Evolutionary conservation across 768 basidiomycete genomes (phyloP).

Genomic region (Termitomyces sp.): DNA sequence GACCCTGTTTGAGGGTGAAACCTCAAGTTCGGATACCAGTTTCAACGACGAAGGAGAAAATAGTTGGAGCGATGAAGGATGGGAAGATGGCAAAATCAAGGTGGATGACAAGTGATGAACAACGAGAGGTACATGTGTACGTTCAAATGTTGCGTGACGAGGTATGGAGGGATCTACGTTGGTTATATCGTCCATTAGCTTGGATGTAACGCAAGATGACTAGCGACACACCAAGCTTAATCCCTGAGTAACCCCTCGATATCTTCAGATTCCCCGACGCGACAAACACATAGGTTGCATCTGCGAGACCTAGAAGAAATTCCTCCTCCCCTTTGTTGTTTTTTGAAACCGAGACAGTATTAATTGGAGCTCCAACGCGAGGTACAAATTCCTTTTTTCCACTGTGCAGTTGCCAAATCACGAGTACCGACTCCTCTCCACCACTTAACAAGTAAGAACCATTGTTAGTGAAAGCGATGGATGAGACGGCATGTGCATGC

Average conservation of each 20-base stretch:
- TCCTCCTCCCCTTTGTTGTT: slow-evolving; percentile 65
- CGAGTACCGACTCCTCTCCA: slow-evolving; percentile 94
- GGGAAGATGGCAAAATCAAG: slow-evolving; percentile 86
- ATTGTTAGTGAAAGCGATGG: slow-evolving; percentile 81
- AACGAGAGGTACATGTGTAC: slow-evolving; percentile 57
- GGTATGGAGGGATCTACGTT: slow-evolving; percentile 24
- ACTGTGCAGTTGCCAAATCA: slow-evolving; percentile 91
- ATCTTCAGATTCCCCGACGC: slow-evolving; percentile 68
- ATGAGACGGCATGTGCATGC: slow-evolving; percentile 93
- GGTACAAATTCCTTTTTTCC: slow-evolving; percentile 91
- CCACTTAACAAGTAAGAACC: slow-evolving; percentile 92
- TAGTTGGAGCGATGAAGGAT: slow-evolving; percentile 91
- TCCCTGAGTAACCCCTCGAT: slow-evolving; percentile 63
- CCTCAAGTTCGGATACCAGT: slow-evolving; percentile 81
- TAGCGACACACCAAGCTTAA: slow-evolving; percentile 60
- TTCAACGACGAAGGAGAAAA: slow-evolving; percentile 71
- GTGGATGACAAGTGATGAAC: slow-evolving; percentile 70
- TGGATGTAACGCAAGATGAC: neutral
- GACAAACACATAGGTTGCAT: slow-evolving; percentile 77
- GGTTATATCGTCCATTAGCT: neutral
- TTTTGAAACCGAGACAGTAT: slow-evolving; percentile 56
- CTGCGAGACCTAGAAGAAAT: slow-evolving; percentile 76
- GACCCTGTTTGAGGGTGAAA: slow-evolving; percentile 89
- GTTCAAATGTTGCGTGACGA: slow-evolving; percentile 31
- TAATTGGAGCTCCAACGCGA: slow-evolving; percentile 83